phyloP scores from a whole-genome alignment of 768 basidiomycete genomes.

The Psilocybe subaeruginosa region DNA sequence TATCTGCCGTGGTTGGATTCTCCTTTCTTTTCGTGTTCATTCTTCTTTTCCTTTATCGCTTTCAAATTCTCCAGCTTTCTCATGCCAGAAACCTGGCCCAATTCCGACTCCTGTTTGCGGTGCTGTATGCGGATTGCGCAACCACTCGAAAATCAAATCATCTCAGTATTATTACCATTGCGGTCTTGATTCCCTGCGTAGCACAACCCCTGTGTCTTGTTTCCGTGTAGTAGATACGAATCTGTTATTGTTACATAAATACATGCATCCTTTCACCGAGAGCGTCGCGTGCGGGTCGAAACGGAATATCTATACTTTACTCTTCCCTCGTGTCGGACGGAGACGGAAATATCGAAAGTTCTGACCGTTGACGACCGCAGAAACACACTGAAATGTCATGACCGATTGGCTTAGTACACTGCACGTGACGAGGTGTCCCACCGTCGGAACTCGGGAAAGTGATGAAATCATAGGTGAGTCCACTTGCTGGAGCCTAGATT shows the following conservation, averaged over 20 bases:
- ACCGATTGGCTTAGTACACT: background rate
- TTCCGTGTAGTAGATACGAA: slow-evolving; percentile 16
- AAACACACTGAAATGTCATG: background rate
- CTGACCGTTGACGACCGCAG: background rate
- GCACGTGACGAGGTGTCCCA: slow-evolving; percentile 2
- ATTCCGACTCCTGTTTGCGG: background rate
- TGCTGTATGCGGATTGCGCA: background rate
- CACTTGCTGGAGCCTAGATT: slow-evolving; percentile 2
- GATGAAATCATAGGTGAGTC: slow-evolving; percentile 9
- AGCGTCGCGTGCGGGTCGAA: background rate
- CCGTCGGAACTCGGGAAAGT: background rate
- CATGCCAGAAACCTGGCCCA: background rate
- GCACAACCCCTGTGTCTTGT: slow-evolving; percentile 10
- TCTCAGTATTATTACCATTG: background rate
- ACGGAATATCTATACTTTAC: background rate
- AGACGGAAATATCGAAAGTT: background rate
- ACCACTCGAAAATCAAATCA: background rate
- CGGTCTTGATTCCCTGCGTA: slow-evolving; percentile 1
- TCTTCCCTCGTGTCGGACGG: background rate
- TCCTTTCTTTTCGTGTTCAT: slow-evolving; percentile 1
- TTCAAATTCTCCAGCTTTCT: background rate
- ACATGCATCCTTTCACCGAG: slow-evolving; percentile 2
- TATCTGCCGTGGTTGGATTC: slow-evolving; percentile 25
- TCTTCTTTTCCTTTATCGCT: slow-evolving; percentile 3
- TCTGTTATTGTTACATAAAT: slow-evolving; percentile 3